Evolutionary conservation across 306 rosid species (phyloP), one percentile per base, ranked within the genome.

Genomic region (Psophocarpus tetragonolobus): DNA sequence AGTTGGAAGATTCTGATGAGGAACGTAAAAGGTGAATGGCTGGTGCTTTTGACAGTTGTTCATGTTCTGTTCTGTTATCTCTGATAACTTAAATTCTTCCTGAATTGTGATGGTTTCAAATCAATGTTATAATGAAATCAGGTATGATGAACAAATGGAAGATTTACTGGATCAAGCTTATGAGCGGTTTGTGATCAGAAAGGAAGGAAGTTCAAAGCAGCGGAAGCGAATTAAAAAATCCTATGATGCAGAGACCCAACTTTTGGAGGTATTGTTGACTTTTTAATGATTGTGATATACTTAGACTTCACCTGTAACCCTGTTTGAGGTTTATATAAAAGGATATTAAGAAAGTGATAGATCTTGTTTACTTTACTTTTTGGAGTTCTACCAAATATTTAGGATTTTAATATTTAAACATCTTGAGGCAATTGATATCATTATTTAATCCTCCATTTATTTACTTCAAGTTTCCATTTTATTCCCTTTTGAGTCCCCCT

Each of bases 111-210:
- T 78, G 15, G 45, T 41, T 60, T 68, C 41, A 69, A n/a, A 30
- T 68, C 20, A 63, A 36, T 36, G 30, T 1, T 80, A 17, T 61
- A 77, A 54, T 77, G 71, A 71, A 78, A 38, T 56, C 82, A 92
- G 97, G 81, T 95, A 95, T 61, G 88, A 92, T 78, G 96, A 88
- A 68, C 84, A 87, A 83, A 89, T 95, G 94, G 99, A 95, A 39
- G 86, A 85, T 1, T 79, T 88, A 63, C 79, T 91, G 39, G 97
- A 95, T 15, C 86, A 86, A 82, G 97, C 94, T 18, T 92, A 92
- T 84, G 99, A 95, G 73, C 86, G 78, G 53, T 89, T 82, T 80
- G 86, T 87, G 80, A 66, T 92, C 3, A 92, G 58, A 84, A 95
- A 87, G 85, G 99, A 85, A 81, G 99, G 97, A 75, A 80, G 82